These are phyloP conservation scores for Boletus edulis DNA, from an alignment of 768 basidiomycete genomes.

Conservation along the genomic window DNA sequence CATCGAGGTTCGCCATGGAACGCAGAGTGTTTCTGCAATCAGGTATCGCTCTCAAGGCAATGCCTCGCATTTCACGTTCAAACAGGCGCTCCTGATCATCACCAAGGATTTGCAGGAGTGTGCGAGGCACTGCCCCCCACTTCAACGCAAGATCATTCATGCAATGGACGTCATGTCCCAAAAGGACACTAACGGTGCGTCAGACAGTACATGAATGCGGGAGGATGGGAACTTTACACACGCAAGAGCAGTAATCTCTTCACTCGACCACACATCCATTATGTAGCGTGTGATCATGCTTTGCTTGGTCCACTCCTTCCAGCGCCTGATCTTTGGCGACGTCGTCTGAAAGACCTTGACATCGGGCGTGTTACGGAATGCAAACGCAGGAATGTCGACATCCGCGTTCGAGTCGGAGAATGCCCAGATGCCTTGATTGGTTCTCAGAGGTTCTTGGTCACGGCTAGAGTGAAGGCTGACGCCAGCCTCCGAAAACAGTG, in stretches of 20 bases:
- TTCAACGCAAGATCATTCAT: conserved; percentile 1
- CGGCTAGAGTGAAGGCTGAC: neutral
- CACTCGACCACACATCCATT: neutral
- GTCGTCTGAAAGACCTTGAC: conserved; percentile 6
- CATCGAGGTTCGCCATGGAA: neutral
- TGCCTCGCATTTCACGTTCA: neutral
- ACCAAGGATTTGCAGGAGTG: neutral
- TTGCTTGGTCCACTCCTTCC: conserved; percentile 6
- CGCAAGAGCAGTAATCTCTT: conserved; percentile 5
- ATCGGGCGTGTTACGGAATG: neutral
- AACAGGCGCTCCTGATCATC: neutral
- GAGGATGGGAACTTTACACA: neutral
- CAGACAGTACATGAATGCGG: neutral
- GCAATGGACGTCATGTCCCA: neutral
- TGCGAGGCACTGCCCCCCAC: neutral
- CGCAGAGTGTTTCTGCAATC: neutral
- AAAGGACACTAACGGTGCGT: neutral
- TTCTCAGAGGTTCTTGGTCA: neutral
- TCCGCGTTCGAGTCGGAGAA: conserved; percentile 1
- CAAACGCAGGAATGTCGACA: neutral
- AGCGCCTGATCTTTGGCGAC: neutral
- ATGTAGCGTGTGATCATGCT: neutral
- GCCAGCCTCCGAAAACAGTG: neutral
- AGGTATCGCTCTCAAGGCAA: neutral
- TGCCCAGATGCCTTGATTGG: neutral